A percentile compares a stretch with the other conserved stretches of the same genome.
phyloP scores from a whole-genome alignment of 345 rosid genomes.

The Salix arbutifolia region DNA sequence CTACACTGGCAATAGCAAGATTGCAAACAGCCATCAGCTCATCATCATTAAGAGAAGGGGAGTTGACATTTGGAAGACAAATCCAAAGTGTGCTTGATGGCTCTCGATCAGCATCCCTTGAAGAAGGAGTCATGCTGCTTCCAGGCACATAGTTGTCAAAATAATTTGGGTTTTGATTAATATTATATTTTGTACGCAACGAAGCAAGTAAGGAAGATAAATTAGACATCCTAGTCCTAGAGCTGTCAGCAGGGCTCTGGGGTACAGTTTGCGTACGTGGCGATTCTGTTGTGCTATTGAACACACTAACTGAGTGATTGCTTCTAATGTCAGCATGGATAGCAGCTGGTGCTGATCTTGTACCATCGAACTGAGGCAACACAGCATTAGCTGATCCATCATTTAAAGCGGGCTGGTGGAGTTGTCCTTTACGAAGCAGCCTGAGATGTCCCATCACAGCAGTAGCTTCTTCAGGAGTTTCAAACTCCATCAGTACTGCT shows the following conservation, averaged over 20 bases:
- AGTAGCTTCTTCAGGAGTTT: conserved; percentile 85
- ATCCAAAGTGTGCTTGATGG: conserved; percentile 44
- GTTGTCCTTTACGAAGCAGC: conserved; percentile 55
- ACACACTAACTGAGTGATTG: conserved; percentile 36
- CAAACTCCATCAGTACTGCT: conserved; percentile 87
- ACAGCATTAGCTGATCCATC: conserved; percentile 41
- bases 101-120: conserved; percentile 30
- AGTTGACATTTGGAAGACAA: conserved; percentile 29
- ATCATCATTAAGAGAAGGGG: conserved; percentile 39
- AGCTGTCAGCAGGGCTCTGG: conserved; percentile 45
- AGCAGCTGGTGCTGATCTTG: conserved; percentile 44
- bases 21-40: conserved; percentile 44
- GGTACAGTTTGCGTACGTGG: conserved; percentile 39
- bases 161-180: conserved; percentile 23
- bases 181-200: conserved; percentile 37
- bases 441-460: conserved; percentile 84
- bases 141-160: conserved; percentile 26
- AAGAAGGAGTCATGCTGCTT: conserved; percentile 13
- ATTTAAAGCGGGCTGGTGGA: conserved; percentile 40
- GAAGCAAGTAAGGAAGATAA: conserved; percentile 43
- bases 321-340: conserved; percentile 36
- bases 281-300: conserved; percentile 36
- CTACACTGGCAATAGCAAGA: conserved; percentile 32
- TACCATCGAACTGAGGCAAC: conserved; percentile 55
- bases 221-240: conserved; percentile 40